Base-by-base conservation (phyloP, 2,329 filamentous ascomycete species). In the Aspergillus japonicus region DNA sequence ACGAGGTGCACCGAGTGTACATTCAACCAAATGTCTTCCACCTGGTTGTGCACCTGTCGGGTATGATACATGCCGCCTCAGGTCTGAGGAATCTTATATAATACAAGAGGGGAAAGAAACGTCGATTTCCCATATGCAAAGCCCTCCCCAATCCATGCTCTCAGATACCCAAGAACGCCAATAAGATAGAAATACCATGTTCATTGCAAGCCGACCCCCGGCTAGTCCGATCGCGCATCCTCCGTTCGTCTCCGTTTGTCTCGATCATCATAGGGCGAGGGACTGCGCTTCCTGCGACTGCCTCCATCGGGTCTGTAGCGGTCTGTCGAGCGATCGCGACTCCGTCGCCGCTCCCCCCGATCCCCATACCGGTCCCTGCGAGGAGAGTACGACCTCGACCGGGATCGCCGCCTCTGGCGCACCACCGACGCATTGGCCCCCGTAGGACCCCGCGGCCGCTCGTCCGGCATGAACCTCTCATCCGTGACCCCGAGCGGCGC, bases 331-430 rank as follows among this genome's bases (percentile, higher is more conserved):
- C 77, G 75, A 47, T 86, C 84, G 50, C 70, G 66, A 54, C 66
- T 68, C 50, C 55, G 62, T 55, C 62, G 56, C 16, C 57, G 47
- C 39, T 62, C 61, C n/a, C 56, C n/a, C 10, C 78, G 71, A 58
- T 84, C 70, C 54, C 82, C 78, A 47, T 76, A 71, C 39, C 64
- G 64, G 16, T 69, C 72, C 62, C 69, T 68, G 54, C 82, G 75
- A 5, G 69, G 84, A n/a, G 85, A 87, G 60, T 78, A 74, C 2
- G 85, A 87, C 76, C 77, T 65, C 21, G 75, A 75, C 35, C 69
- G 67, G 6, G 73, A 74, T 39, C 70, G 71, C 54, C 67, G 70
- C 56, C 78, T 69, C 55, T 75, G 70, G 44, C 73, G 73, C 23
- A 82, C 72, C 29, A 67, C 70, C 62, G 75, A 78, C 26, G 78